phyloP scores from a whole-genome alignment of 2,329 filamentous ascomycete species.

The Phoma herbarum region DNA sequence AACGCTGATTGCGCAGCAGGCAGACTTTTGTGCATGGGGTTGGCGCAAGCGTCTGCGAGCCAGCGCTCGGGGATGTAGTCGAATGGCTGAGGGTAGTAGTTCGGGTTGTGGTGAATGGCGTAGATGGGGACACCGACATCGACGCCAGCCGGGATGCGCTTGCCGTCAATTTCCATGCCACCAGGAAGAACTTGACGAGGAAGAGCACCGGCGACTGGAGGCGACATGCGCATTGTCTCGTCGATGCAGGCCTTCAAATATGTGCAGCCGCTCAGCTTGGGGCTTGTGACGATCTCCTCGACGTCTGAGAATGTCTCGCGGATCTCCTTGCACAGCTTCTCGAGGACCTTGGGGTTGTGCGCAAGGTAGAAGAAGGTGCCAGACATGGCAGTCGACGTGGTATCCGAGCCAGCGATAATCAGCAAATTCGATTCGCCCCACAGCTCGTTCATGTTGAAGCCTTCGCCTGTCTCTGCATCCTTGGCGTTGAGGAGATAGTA shows the following conservation, averaged over 20 bases:
- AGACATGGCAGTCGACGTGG: constrained; percentile 54
- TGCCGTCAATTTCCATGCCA: constrained; percentile 51
- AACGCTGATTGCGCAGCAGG: constrained; percentile 70
- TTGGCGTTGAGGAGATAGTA: constrained; percentile 58
- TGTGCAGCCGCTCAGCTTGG: constrained; percentile 43
- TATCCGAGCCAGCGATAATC: constrained; percentile 60
- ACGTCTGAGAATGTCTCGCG: constrained; percentile 45
- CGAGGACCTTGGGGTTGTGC: constrained; percentile 49
- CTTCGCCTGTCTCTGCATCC: constrained; percentile 56
- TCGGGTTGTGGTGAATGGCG: constrained; percentile 50
- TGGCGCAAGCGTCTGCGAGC: constrained; percentile 42
- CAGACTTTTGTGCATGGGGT: constrained; percentile 43
- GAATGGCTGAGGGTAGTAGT: constrained; percentile 52
- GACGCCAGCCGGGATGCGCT: constrained; percentile 47
- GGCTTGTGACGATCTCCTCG: constrained; percentile 51
- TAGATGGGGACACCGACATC: constrained; percentile 51
- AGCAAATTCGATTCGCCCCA: constrained; percentile 60
- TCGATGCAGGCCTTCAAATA: constrained; percentile 53
- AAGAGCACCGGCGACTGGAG: constrained; percentile 50
- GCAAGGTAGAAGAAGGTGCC: constrained; percentile 57
- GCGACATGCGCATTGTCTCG: constrained; percentile 53
- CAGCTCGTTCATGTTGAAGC: constrained; percentile 57
- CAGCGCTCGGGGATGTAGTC: constrained; percentile 51
- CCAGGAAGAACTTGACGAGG: constrained; percentile 50
- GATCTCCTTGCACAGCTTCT: constrained; percentile 47